Evolutionary conservation across 192 early-diverging fungal species (phyloP).

Genomic region (Coemansia sp.): DNA sequence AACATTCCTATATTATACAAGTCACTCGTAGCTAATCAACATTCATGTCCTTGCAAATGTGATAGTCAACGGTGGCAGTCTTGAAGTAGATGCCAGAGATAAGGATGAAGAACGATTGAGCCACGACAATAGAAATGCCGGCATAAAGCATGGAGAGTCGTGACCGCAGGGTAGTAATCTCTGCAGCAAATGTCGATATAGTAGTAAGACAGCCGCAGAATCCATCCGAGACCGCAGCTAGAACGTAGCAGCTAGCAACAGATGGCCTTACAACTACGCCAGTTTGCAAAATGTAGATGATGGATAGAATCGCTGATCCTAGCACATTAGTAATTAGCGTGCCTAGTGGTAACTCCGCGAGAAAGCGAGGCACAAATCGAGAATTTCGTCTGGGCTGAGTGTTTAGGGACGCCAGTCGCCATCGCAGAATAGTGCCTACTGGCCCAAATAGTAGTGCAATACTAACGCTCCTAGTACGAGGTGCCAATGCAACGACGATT

Average conservation of each 20-base stretch:
- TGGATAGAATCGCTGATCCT: constrained; percentile 35
- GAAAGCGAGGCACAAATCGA: not conserved
- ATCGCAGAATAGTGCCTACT: constrained; percentile 45
- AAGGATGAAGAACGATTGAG: constrained; percentile 43
- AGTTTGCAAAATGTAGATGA: constrained; percentile 39
- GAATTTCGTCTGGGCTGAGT: not conserved
- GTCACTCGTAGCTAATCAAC: not conserved
- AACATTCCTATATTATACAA: not conserved
- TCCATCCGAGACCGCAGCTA: constrained; percentile 56
- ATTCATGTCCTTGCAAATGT: not conserved
- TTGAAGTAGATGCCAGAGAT: constrained; percentile 55
- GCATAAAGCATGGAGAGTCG: constrained; percentile 30
- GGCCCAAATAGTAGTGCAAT: constrained; percentile 46
- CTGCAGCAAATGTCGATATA: constrained; percentile 67
- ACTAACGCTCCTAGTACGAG: constrained; percentile 38
- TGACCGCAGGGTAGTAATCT: constrained; percentile 37
- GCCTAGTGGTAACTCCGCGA: constrained; percentile 37
- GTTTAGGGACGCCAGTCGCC: constrained; percentile 48
- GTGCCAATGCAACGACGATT: constrained; percentile 35
- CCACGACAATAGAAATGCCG: constrained; percentile 33
- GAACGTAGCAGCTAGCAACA: constrained; percentile 34
- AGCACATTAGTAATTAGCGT: constrained; percentile 50
- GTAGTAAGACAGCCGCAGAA: constrained; percentile 75
- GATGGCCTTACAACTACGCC: constrained; percentile 47
- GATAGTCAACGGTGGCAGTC: constrained; percentile 29